A percentile compares a stretch with the other conserved stretches of the same genome.
phyloP scores from a whole-genome alignment of 495 filamentous ascomycete genomes.

The Talaromyces wortmannii region DNA sequence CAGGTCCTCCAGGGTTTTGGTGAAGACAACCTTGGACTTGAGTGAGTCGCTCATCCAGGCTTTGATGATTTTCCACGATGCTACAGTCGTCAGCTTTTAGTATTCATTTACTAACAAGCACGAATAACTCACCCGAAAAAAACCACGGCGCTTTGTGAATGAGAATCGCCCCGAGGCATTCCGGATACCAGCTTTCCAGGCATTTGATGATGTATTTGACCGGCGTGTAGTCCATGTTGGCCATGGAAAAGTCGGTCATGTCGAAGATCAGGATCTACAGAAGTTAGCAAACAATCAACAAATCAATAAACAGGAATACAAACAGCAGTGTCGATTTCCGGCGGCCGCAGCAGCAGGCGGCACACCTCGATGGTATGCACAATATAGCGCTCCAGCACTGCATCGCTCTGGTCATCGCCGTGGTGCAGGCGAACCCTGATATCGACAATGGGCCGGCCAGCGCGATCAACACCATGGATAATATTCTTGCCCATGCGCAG shows the following conservation, averaged over 20 bases:
- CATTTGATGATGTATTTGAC: slow-evolving; percentile 97
- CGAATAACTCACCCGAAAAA: slow-evolving; percentile 58
- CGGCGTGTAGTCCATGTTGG: slow-evolving; percentile 76
- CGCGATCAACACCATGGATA: slow-evolving; percentile 76
- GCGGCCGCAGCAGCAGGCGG: slow-evolving; percentile 62
- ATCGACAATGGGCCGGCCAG: slow-evolving; percentile 75
- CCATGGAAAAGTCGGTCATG: slow-evolving; percentile 80
- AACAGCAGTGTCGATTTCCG: slow-evolving; percentile 81
- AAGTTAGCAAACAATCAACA: slow-evolving; percentile 7
- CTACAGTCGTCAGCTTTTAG: slow-evolving; percentile 40
- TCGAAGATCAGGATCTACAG: slow-evolving; percentile 77
- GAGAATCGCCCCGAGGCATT: slow-evolving; percentile 75
- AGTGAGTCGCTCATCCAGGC: slow-evolving; percentile 97
- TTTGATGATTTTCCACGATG: slow-evolving; percentile 78
- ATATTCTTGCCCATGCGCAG: slow-evolving; percentile 86
- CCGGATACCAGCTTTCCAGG: slow-evolving; percentile 96
- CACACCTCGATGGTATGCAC: slow-evolving; percentile 91
- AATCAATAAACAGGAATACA: slow-evolving; percentile 23
- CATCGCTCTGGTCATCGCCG: slow-evolving; percentile 79
- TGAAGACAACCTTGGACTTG: slow-evolving; percentile 90
- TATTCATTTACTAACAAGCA: neutral
- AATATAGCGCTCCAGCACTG: slow-evolving; percentile 75
- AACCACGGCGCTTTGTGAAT: slow-evolving; percentile 95
- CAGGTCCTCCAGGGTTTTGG: slow-evolving; percentile 68
- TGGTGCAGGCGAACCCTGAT: slow-evolving; percentile 74